Evolutionary conservation across 495 filamentous ascomycete genomes (phyloP), one percentile per base, ranked within the genome.

Genomic region (Penicillium cinerascens): DNA sequence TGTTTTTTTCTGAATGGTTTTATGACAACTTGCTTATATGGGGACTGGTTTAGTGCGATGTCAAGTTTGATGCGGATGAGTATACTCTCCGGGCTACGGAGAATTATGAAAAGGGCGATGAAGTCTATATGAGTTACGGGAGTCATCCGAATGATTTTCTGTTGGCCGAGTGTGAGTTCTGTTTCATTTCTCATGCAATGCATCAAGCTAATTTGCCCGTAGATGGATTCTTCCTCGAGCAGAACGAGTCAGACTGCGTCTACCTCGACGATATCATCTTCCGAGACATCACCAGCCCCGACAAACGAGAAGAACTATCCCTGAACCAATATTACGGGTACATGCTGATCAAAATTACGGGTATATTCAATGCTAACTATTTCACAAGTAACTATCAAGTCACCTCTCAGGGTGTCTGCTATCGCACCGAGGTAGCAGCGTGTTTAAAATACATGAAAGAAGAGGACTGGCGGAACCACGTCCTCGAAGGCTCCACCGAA

Each of bases 81-180:
- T 95, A 88, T 67, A 78, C 77, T 2, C 79, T 96, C 25, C 68
- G 50, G 63, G 81, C 52, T 55, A 77, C 57, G 46, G 69, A 78
- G 42, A 62, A 73, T 9, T 90, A 88, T 61, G 70, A 69, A 4
- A 56, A 59, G 27, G 87, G 86, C 8, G 86, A 92, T 33, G 89
- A 96, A 60, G 70, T 96, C 7, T 86, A 78, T 55, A 87, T 92
- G 46, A 86, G 82, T 49, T 96, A 96, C 60, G 91, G 91, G 4
- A 61, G 70, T 40, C 91, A 96, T 69, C 73, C 78, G 11, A 91
- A 92, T 59, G 90, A 95, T 63, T 88, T 91, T 52, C 76, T 88
- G 4, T 78, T 95, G 4, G 80, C 82, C 3, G 91, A 96, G 74
- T 93, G 81, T 84, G 58, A 59, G 76, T 5, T 1, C 9, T 45